Evolutionary conservation across 495 filamentous ascomycete genomes (phyloP).

Genomic region (Aspergillus biplanus): DNA sequence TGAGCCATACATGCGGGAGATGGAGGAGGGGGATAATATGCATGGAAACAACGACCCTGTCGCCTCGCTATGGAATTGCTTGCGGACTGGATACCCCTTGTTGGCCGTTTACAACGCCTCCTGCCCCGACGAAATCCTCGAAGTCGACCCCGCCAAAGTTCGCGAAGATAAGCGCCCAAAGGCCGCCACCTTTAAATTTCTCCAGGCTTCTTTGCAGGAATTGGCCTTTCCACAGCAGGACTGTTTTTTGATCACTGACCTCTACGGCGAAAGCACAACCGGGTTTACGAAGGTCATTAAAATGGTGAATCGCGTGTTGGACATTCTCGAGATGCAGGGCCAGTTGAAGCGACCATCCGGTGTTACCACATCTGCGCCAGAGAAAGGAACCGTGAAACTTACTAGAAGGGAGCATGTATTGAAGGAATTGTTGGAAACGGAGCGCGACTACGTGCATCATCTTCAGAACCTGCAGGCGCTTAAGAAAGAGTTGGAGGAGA

Average conservation of each 20-base stretch:
- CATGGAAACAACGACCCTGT: slow-evolving; percentile 78
- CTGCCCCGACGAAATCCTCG: slow-evolving; percentile 63
- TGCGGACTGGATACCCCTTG: slow-evolving; percentile 82
- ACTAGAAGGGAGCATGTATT: slow-evolving; percentile 88
- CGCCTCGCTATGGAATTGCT: slow-evolving; percentile 84
- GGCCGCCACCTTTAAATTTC: slow-evolving; percentile 70
- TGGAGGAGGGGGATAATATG: slow-evolving; percentile 62
- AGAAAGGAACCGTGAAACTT: slow-evolving; percentile 53
- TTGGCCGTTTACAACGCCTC: slow-evolving; percentile 88
- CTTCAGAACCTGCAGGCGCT: slow-evolving; percentile 91
- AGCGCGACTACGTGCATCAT: slow-evolving; percentile 98
- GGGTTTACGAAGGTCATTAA: slow-evolving; percentile 95
- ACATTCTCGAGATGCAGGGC: slow-evolving; percentile 76
- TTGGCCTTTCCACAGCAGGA: slow-evolving; percentile 77
- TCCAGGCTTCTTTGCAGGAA: slow-evolving; percentile 70
- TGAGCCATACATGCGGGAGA: slow-evolving; percentile 66
- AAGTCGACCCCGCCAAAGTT: slow-evolving; percentile 62
- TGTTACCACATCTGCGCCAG: slow-evolving; percentile 48
- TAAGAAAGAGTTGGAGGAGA: slow-evolving; percentile 86
- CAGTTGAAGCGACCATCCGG: slow-evolving; percentile 61
- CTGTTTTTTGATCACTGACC: slow-evolving; percentile 87
- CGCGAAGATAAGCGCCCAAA: slow-evolving; percentile 69
- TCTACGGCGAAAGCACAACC: slow-evolving; percentile 92
- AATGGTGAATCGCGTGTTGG: slow-evolving; percentile 86
- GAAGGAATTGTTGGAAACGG: slow-evolving; percentile 87